Base-by-base conservation (phyloP, 2,329 filamentous ascomycete genomes). In the Trichoderma pleuroti region DNA sequence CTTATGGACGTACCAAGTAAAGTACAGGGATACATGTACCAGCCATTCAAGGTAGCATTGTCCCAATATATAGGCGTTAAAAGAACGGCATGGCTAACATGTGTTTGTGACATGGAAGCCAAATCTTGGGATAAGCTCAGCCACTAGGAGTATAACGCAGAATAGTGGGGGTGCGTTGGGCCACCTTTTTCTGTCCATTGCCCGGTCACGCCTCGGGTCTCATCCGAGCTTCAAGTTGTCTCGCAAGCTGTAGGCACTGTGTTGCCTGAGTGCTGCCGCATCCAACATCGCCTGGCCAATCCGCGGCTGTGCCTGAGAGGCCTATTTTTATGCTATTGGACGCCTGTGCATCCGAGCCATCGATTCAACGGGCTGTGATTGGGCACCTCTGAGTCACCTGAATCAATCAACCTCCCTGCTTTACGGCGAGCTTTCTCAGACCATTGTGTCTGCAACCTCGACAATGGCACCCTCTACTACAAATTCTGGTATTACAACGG, bases 401-500 rank as follows among this genome's bases (percentile, higher is more conserved):
- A 18, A 26, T 68, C 57, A 32, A n/a, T 32, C 52, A 57, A 32
- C 34, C 24, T 56, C 52, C n/a, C 34, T 52, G 39, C 61, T 16
- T 34, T 12, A 52, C 46, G 46, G n/a, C 18, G 21, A 32, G 36
- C 30, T 14, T 52, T 36, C 11, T 54, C 62, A 65, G 46, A 28
- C 14, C 30, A 65, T 77, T 10, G 52, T 56, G 26, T 21, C 16
- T 32, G 56, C 26, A 92, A 94, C 56, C 60, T n/a, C 56, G 69
- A 75, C 75, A 74, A 85, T 85, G 86, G 83, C 85, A 72, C 83
- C 81, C 70, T 82, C 81, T 72, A 82, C 87, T 49, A 85, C 88
- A 70, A 90, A 87, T 64, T 85, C 93, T 52, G 92, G 92, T 75
- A 95, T 95, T 78, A 91, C 95, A 76, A 91, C 91, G 66, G 91